Conservation (phyloP, 306 rosid species). For the Cucurbita argyrosperma region DNA sequence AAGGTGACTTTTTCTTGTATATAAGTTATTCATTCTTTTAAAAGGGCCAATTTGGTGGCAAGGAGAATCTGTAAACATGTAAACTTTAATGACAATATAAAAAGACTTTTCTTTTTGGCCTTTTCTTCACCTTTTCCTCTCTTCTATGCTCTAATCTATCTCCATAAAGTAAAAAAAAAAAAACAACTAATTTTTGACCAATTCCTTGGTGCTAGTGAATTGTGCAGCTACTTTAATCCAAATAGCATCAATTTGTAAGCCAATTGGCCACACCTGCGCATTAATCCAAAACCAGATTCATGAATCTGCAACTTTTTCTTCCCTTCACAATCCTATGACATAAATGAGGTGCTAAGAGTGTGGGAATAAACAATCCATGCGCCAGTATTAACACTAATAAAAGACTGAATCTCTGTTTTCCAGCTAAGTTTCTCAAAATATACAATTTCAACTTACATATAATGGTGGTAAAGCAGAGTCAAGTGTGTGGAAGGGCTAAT, state of each 20-base stretch:
- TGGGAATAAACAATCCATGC: background rate
- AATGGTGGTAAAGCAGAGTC: background rate
- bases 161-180: background rate
- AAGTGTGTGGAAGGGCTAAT: background rate
- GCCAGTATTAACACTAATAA: background rate
- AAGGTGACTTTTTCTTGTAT: background rate
- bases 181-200: background rate
- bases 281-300: background rate
- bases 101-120: background rate
- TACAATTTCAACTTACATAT: background rate
- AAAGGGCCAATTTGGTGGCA: background rate
- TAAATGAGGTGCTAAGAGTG: background rate
- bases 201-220: background rate
- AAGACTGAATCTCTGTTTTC: background rate
- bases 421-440: background rate
- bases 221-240: background rate
- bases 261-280: background rate
- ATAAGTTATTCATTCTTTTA: background rate
- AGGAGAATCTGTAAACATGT: background rate
- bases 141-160: background rate
- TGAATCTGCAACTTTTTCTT: background rate
- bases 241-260: background rate
- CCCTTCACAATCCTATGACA: background rate
- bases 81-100: background rate
- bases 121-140: background rate